Evolutionary conservation across 1,284 basidiomycete genomes (phyloP).

Genomic region (Veloporphyrellus conicus): DNA sequence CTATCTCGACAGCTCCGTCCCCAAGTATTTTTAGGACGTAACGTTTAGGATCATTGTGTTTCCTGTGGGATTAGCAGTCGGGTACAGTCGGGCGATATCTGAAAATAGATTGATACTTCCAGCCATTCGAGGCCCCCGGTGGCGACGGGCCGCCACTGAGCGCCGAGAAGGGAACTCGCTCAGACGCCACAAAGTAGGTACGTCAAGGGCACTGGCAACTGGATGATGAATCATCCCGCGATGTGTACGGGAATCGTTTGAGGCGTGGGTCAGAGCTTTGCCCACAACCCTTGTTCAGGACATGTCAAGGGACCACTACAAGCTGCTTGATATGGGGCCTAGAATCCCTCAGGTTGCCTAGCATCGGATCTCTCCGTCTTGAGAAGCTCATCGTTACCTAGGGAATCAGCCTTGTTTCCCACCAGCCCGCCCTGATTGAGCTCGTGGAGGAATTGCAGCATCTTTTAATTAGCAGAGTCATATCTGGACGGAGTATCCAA

Average conservation of each 20-base stretch:
- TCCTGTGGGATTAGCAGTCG: background rate
- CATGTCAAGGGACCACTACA: background rate
- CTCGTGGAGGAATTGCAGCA: no score
- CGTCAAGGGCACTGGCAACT: background rate
- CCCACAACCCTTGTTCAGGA: background rate
- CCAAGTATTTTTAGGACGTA: background rate
- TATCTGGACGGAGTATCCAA: no score
- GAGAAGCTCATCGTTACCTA: no score
- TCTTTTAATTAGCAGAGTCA: no score
- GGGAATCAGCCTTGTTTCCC: no score
- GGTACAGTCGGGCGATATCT: background rate
- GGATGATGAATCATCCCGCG: background rate
- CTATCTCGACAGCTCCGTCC: background rate
- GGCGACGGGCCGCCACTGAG: background rate
- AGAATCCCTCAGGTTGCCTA: background rate
- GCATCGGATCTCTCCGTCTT: no score
- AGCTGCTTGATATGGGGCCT: background rate
- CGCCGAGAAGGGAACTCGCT: no score
- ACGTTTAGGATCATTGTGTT: background rate
- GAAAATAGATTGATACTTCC: background rate
- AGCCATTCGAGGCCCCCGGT: background rate
- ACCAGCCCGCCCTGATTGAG: no score
- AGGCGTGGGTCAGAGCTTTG: background rate
- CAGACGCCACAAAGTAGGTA: background rate
- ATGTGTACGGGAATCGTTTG: background rate